Evolutionary conservation across 139 green algal genomes (phyloP).

Genomic region (Asterochloris erici): DNA sequence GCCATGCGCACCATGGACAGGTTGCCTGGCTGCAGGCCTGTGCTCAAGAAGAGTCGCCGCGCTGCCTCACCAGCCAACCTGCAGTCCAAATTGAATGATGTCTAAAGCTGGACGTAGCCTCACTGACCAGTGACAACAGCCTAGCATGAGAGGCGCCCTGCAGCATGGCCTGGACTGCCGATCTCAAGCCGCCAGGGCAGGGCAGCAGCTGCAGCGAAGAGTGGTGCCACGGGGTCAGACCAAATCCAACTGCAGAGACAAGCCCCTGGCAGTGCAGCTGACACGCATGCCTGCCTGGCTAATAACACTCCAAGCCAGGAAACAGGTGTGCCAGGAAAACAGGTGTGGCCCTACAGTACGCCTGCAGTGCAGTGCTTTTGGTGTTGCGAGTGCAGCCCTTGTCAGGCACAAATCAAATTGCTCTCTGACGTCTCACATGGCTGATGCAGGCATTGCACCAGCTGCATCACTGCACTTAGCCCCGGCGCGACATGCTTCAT

Average conservation of each 20-base stretch:
- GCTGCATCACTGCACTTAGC: not conserved
- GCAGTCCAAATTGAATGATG: not conserved
- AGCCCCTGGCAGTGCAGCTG: not conserved
- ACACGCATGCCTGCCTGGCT: not conserved
- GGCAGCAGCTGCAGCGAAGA: not conserved
- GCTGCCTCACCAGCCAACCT: constrained; percentile 40
- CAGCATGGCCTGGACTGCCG: no score
- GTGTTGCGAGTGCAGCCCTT: no score
- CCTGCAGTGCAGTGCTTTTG: no score
- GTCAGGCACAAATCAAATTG: no score
- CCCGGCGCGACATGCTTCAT: no score
- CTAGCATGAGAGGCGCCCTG: no score
- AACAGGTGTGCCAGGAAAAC: no score
- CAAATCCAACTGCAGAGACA: not conserved
- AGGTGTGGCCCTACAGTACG: no score
- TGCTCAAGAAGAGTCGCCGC: constrained; percentile 38
- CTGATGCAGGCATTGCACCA: not conserved
- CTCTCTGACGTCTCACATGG: no score
- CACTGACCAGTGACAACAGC: no score
- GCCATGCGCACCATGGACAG: constrained; percentile 28
- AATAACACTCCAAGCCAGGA: no score
- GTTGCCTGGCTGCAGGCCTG: constrained; percentile 25
- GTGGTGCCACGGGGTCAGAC: not conserved
- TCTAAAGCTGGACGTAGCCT: not conserved
- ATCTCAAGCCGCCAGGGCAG: not conserved